phyloP scores from a whole-genome alignment of 805 yeast genomes.

The Suhomyces vadensis region DNA sequence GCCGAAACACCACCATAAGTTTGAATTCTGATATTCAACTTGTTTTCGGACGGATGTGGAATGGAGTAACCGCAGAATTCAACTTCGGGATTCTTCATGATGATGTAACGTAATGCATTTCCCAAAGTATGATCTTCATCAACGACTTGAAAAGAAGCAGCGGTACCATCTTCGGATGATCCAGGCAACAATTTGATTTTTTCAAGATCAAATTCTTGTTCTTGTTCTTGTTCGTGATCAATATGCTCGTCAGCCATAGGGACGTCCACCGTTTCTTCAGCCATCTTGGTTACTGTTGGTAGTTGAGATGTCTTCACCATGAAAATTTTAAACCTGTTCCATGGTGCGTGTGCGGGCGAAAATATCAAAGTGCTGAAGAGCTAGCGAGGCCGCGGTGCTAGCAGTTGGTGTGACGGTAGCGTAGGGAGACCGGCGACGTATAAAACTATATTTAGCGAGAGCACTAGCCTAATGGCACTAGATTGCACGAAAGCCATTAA shows the following conservation, averaged over 20 bases:
- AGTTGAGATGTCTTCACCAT: neutral
- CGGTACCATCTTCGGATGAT: conserved; percentile 87
- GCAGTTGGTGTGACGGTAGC: no score
- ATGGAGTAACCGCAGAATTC: conserved; percentile 98
- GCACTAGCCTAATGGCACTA: no score
- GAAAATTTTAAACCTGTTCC: conserved; percentile 9
- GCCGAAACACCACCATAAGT: conserved; percentile 87
- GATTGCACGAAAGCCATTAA: no score
- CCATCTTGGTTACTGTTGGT: conserved; percentile 12
- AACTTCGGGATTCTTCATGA: conserved; percentile 97
- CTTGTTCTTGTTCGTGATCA: conserved; percentile 29
- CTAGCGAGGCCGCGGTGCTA: no score
- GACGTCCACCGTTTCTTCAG: conserved; percentile 25
- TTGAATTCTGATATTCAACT: conserved; percentile 87
- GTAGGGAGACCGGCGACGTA: no score
- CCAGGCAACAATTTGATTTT: conserved; percentile 78
- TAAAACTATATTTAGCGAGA: no score
- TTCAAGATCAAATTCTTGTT: conserved; percentile 52
- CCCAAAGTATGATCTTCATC: conserved; percentile 98
- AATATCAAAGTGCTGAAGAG: no score
- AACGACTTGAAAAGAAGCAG: conserved; percentile 88
- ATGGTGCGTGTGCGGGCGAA: conserved; percentile 7
- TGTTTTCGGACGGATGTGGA: conserved; percentile 95
- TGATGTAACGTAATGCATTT: conserved; percentile 87
- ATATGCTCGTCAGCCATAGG: conserved; percentile 20